Evolutionary conservation across 2,329 filamentous ascomycete genomes (phyloP), one percentile per base, ranked within the genome.

Genomic region (Aplosporella prunicola): DNA sequence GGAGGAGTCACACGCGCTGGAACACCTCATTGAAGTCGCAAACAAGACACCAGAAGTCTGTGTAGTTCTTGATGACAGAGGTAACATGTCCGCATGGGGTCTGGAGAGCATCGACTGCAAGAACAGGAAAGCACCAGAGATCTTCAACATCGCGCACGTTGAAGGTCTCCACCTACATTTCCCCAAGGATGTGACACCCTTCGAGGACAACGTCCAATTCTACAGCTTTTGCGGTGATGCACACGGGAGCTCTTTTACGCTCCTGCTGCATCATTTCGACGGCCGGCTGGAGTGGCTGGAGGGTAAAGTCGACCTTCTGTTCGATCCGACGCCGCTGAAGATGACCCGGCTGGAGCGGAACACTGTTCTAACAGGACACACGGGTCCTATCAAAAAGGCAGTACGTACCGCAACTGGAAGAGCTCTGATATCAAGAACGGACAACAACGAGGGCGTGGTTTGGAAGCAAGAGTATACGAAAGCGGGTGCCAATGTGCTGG

Each of bases 71-170:
- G 86, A 96, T 58, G 78, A 80, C n/a, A 67, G 72, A 32, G 89
- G 89, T 1, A 78, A 80, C 46, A 85, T 96, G 81, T 87, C 84
- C 26, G 86, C 85, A 0, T 95, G 89, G 84, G 89, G 86, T 1
- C 63, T 98, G 39, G 88, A 96, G 56, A 88, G 89, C 51, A 74
- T 93, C 14, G 80, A 82, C 23, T 78, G 75, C 49, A 85, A 80
- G 51, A 66, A 70, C 20, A 76, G 74, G 47, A 75, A 74, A 42
- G 68, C 72, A 4, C 69, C 76, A 18, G 77, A 79, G 44, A 74
- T 89, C n/a, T 93, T 91, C 64, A 91, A 86, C 52, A 79, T 95
- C 47, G 78, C 85, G 1, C 83, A 93, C 51, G 74, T 88, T 17
- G 76, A 83, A 50, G 71, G 71, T 2, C 47, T 80, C 40, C 55